Evolutionary conservation across 2,329 filamentous ascomycete genomes (phyloP), one percentile per base, ranked within the genome.

Genomic region (Decorospora gaudefroyi): DNA sequence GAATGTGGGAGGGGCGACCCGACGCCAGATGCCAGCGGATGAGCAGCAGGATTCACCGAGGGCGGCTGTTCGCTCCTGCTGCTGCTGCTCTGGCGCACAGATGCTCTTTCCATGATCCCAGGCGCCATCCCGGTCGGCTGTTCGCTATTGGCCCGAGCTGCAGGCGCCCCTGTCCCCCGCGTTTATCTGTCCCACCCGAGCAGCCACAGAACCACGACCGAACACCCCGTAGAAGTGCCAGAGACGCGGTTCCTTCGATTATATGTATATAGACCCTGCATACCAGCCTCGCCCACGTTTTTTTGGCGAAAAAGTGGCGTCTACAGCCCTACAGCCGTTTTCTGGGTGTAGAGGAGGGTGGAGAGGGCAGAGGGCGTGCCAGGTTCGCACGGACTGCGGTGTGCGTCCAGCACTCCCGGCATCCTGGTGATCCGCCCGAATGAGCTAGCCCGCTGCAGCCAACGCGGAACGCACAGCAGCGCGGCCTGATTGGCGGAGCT

Each of bases 251-350:
- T 62, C 53, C 56, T 62, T 62, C 53, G 55, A 54, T 40, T 45
- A 43, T 46, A 37, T 43, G 46, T 39, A 61, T 44, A 49, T 22
- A 42, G 44, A 49, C 55, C 57, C 62, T 62, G 60, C 60, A 54
- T 60, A 44, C 46, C 53, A 51, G 53, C 53, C 56, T 47, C 44
- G 27, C 37, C 37, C 51, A 55, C 60, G 62, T 55, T 64, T 63
- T 66, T 67, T 62, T 55, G 22, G 58, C 58, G 53, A 47, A 63
- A 67, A 65, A 61, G 48, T 47, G 50, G 53, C 56, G 55, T 65
- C 53, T 65, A 53, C 51, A 62, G 61, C 58, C 55, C 57, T 59
- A 66, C 47, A 59, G 52, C 32, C 38, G 42, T 43, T 51, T 41
- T 40, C 38, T 45, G 51, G 52, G 48, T 46, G 53, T 57, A 48